Conservation (phyloP, 2,329 filamentous ascomycete genomes). For the Alternaria brassicae region DNA sequence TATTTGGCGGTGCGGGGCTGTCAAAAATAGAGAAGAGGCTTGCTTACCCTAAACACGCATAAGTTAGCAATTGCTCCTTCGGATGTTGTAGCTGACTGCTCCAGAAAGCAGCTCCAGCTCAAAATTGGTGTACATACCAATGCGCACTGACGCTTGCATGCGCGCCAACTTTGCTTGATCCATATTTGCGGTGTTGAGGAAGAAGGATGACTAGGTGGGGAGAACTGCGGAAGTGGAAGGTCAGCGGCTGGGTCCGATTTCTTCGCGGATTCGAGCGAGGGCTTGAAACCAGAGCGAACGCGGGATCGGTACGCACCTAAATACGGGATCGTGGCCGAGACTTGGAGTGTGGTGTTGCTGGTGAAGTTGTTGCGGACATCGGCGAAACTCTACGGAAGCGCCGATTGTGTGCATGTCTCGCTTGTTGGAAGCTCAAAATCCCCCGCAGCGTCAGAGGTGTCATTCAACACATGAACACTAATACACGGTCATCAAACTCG, state of each 20-base stretch:
- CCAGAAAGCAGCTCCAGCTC: neutral
- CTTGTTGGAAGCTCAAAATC: constrained; percentile 25
- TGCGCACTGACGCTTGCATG: constrained; percentile 55
- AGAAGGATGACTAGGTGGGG: constrained; percentile 27
- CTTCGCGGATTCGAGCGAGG: constrained; percentile 11
- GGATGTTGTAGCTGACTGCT: constrained; percentile 15
- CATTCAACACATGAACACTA: neutral
- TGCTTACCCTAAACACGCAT: constrained; percentile 43
- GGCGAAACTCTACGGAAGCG: constrained; percentile 32
- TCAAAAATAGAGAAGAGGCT: constrained; percentile 24
- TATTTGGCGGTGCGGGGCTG: constrained; percentile 26
- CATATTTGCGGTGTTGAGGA: constrained; percentile 51
- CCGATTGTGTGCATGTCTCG: constrained; percentile 38
- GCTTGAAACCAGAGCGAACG: constrained; percentile 12
- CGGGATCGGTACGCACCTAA: constrained; percentile 32
- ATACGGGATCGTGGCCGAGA: constrained; percentile 36
- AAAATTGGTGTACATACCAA: constrained; percentile 46
- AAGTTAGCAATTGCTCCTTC: constrained; percentile 30
- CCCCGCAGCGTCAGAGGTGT: constrained; percentile 23
- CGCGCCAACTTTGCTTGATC: constrained; percentile 56
- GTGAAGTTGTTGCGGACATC: constrained; percentile 34
- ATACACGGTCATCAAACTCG: neutral
- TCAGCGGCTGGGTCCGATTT: constrained; percentile 27
- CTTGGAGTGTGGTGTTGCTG: constrained; percentile 36
- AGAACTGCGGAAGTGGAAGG: constrained; percentile 26